These are phyloP conservation scores for Botrytis fragariae DNA, from an alignment of 2,329 filamentous ascomycete genomes.

Conservation along the genomic window DNA sequence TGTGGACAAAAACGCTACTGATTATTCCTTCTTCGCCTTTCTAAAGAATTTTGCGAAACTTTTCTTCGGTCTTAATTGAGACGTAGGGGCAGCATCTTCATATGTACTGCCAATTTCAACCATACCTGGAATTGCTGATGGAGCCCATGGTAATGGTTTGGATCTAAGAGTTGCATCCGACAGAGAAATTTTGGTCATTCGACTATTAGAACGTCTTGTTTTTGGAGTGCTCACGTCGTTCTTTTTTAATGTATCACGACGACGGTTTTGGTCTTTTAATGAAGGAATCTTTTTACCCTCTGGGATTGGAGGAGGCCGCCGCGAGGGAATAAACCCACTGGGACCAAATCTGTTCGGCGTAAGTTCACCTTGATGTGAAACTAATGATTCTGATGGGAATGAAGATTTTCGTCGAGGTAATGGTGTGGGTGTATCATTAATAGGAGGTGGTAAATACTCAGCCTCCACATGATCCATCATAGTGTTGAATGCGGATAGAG, in stretches of 20 bases:
- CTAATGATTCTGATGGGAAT: neutral
- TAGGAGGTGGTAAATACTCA: neutral
- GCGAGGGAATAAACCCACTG: constrained; percentile 18
- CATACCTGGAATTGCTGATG: constrained; percentile 11
- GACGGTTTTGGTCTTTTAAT: neutral
- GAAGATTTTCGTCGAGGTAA: neutral
- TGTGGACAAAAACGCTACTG: neutral
- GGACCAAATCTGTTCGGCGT: constrained; percentile 15
- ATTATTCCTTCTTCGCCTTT: constrained; percentile 9
- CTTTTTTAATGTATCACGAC: neutral
- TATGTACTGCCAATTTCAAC: constrained; percentile 16
- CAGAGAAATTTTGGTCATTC: constrained; percentile 4
- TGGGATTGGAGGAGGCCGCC: constrained; percentile 20
- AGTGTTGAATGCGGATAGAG: constrained; percentile 30
- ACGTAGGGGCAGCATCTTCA: neutral
- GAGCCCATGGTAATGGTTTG: constrained; percentile 20
- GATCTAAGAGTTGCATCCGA: constrained; percentile 5
- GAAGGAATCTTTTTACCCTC: neutral
- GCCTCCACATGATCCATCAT: constrained; percentile 19
- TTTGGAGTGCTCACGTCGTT: neutral
- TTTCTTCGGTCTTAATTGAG: constrained; percentile 6
- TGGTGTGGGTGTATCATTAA: constrained; percentile 1
- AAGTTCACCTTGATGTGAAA: constrained; percentile 5
- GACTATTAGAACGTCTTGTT: neutral
- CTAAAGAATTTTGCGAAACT: constrained; percentile 15